These are phyloP conservation scores for Sporothrix humicola DNA, from an alignment of 2,329 filamentous ascomycete genomes.

Conservation along the genomic window DNA sequence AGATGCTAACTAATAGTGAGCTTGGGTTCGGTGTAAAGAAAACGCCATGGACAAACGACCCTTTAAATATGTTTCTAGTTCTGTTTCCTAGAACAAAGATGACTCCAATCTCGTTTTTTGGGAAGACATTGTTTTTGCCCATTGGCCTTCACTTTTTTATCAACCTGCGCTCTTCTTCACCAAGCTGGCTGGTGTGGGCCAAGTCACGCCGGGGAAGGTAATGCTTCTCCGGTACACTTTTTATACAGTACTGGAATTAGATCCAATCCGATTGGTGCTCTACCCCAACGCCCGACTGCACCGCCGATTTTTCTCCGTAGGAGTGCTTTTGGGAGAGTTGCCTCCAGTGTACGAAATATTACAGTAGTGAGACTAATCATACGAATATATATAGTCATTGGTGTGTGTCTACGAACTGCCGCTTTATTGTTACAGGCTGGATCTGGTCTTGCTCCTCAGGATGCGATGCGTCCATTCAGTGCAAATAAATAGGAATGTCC, in stretches of 20 bases:
- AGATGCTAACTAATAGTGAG: background rate
- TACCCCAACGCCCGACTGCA: background rate
- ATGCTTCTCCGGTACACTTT: slow-evolving; percentile 22
- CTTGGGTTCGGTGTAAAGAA: no score
- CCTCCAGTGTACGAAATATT: no score
- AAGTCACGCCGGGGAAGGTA: slow-evolving; percentile 25
- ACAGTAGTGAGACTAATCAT: background rate
- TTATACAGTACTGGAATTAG: slow-evolving; percentile 26
- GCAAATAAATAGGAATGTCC: no score
- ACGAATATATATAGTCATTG: background rate
- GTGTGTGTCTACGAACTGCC: no score
- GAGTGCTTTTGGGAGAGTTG: no score
- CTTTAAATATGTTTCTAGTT: background rate
- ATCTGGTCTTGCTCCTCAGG: no score
- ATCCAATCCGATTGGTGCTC: slow-evolving; percentile 32
- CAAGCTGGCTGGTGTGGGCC: background rate
- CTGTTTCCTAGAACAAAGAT: background rate
- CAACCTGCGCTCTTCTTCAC: background rate
- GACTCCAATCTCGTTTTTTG: background rate
- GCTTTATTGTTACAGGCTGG: no score
- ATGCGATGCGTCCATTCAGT: no score
- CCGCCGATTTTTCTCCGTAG: background rate
- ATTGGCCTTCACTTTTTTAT: background rate
- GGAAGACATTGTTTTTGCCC: background rate
- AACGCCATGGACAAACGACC: background rate